Base-by-base conservation (phyloP, 768 basidiomycete genomes). In the Tephrocybe rancida region DNA sequence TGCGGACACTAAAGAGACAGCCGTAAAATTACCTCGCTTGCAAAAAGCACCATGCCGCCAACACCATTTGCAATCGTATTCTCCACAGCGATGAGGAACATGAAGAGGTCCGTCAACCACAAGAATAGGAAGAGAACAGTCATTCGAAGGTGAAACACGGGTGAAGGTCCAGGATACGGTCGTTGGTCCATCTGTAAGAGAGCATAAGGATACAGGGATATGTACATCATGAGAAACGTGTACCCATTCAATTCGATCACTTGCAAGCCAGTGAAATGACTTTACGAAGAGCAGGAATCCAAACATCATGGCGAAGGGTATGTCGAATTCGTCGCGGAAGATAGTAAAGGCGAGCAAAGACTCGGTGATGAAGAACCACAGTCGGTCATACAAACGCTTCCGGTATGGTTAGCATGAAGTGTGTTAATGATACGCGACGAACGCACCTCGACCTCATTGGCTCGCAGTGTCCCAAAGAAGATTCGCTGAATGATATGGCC, bases 351-450 rank as follows among this genome's bases (percentile, higher is more conserved):
- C 96, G 46, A 99, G 76, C 30, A 99, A 77, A 6, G 93, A 95
- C 68, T 99, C 97, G 1, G 97, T 98, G 45, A 98, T 83, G 72
- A 97, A 97, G 74, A 95, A 95, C 96, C 97, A 98, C 26, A 93
- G 82, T 58, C 92, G 82, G 67, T 98, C 96, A 68, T 98, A 97
- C 1, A 99, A 79, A 25, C 95, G 88, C 96, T 99, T 16, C 27
- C 10, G 27, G 46, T 26, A 30, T 16, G 5, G 39, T 24, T 37
- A 37, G 37, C 16, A 49, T 27, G n/a, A 50, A 27, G 3, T 21
- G 13, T 24, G 11, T 38, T 47, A 29, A 25, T 32, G 30, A 6
- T 34, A 29, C 16, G 19, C 39, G 9, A 22, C 24, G 19, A 9
- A 67, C 82, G 43, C 65, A 93, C 96, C 85, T 99, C 96, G 39